Conservation (phyloP, 1,139 yeast species). For the Wickerhamiella pararugosa region DNA sequence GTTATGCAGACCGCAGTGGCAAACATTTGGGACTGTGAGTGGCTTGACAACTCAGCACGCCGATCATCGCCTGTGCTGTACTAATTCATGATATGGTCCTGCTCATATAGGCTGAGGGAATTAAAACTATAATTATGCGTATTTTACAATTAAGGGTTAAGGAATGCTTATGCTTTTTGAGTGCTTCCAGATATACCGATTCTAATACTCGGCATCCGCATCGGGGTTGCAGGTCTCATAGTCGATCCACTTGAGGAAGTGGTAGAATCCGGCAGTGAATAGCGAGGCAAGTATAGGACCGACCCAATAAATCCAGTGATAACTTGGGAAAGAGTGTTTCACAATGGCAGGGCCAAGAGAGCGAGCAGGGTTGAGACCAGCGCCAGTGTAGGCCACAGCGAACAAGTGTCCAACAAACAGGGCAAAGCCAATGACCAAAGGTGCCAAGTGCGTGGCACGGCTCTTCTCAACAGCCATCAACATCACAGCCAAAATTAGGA, state of each 20-base stretch:
- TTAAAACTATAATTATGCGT: too few species aligned
- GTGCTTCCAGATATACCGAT: too few species aligned
- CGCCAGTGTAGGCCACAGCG: constrained; percentile 76
- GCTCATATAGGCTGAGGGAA: too few species aligned
- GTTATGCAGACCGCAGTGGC: too few species aligned
- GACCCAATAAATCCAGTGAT: constrained; percentile 89
- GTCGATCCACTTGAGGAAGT: constrained; percentile 34
- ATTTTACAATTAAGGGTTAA: too few species aligned
- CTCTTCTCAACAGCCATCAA: constrained; percentile 71
- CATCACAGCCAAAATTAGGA: constrained; percentile 61
- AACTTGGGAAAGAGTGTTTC: constrained; percentile 52
- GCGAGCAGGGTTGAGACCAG: constrained; percentile 87
- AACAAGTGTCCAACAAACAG: constrained; percentile 72
- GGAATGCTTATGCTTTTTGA: too few species aligned
- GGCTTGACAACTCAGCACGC: too few species aligned
- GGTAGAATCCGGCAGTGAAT: constrained; percentile 55
- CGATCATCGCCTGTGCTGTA: too few species aligned
- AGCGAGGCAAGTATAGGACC: constrained; percentile 65
- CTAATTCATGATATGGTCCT: too few species aligned
- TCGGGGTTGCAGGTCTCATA: too few species aligned
- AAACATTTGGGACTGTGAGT: too few species aligned
- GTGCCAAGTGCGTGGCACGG: constrained; percentile 66
- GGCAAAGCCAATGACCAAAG: constrained; percentile 70
- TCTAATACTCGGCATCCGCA: too few species aligned
- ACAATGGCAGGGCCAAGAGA: constrained; percentile 76